Evolutionary conservation across 441 rosid genomes (phyloP).

Genomic region (Hypseocharis bilobata): DNA sequence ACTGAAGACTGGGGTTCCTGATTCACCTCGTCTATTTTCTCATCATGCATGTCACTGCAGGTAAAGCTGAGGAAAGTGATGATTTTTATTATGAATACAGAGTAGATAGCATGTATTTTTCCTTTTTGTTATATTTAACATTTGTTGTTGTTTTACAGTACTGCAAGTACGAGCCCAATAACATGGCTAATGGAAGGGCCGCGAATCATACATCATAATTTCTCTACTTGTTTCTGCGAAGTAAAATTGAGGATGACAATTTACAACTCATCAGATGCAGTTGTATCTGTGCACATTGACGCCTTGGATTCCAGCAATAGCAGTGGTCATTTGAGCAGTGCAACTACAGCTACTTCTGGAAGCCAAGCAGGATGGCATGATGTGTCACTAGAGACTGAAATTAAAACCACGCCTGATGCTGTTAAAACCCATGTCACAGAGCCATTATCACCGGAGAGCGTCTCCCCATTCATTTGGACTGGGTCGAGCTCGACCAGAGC

Average conservation of each 20-base stretch:
- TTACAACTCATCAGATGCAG: conserved; percentile 54
- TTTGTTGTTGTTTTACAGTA: conserved; percentile 28
- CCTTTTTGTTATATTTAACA: neutral
- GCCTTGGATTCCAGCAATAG: conserved; percentile 34
- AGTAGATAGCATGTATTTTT: neutral
- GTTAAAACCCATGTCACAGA: conserved; percentile 27
- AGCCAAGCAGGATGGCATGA: conserved; percentile 66
- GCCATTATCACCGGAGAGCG: conserved; percentile 39
- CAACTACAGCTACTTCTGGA: conserved; percentile 28
- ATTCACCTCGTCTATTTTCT: conserved; percentile 43
- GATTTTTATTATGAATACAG: neutral
- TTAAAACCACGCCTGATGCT: conserved; percentile 42
- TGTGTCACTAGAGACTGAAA: conserved; percentile 37
- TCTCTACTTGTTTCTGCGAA: conserved; percentile 52
- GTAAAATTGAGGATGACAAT: conserved; percentile 57
- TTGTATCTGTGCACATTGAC: conserved; percentile 40
- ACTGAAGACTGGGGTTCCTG: conserved; percentile 36
- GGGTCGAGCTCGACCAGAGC: conserved; percentile 61
- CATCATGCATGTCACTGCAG: conserved; percentile 78
- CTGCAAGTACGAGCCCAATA: conserved; percentile 45
- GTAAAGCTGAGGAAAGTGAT: conserved; percentile 27
- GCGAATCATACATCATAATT: conserved; percentile 46
- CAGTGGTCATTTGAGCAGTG: conserved; percentile 25
- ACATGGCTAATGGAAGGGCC: conserved; percentile 76
- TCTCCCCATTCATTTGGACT: conserved; percentile 69